Conservation (phyloP, 31 red algal genomes). For the Pterothamnion heteromorphum region DNA sequence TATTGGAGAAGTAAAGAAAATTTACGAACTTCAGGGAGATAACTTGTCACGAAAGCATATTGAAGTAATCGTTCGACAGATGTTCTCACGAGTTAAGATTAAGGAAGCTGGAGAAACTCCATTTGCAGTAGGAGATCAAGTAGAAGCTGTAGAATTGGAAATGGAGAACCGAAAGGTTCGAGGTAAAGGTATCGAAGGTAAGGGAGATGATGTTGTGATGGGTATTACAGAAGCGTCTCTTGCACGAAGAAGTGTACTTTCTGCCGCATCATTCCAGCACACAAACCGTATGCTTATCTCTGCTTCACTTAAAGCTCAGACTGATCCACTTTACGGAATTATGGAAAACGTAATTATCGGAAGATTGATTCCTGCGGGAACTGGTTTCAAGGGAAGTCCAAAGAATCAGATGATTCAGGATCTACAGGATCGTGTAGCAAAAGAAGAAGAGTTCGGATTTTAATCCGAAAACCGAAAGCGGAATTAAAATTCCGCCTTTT, state of each 20-base stretch:
- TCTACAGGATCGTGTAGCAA: too few species aligned
- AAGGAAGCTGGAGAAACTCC: background rate
- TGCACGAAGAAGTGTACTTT: background rate
- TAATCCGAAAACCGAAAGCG: too few species aligned
- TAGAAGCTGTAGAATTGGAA: background rate
- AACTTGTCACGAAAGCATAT: background rate
- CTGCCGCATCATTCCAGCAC: constrained; percentile 50
- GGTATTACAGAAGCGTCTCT: background rate
- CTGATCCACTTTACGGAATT: constrained; percentile 12
- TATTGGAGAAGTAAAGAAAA: background rate
- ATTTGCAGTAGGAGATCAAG: background rate
- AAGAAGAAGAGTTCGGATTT: too few species aligned
- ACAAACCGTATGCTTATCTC: constrained; percentile 21
- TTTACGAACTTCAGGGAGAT: constrained; percentile 4
- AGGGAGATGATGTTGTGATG: too few species aligned
- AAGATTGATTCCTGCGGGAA: constrained; percentile 35
- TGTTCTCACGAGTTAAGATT: background rate
- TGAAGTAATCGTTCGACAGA: constrained; percentile 25
- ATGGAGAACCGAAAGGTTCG: background rate
- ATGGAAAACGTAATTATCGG: constrained; percentile 43
- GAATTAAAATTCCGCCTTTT: too few species aligned
- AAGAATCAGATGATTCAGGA: too few species aligned
- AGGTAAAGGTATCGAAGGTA: too few species aligned
- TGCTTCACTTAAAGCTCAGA: constrained; percentile 29
- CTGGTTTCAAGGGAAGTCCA: too few species aligned